Percentiles rank a stretch among this genome's conserved stretches.
Evolutionary conservation across 495 filamentous ascomycete genomes (phyloP).

Genomic region (Penicillium simplicissimum): DNA sequence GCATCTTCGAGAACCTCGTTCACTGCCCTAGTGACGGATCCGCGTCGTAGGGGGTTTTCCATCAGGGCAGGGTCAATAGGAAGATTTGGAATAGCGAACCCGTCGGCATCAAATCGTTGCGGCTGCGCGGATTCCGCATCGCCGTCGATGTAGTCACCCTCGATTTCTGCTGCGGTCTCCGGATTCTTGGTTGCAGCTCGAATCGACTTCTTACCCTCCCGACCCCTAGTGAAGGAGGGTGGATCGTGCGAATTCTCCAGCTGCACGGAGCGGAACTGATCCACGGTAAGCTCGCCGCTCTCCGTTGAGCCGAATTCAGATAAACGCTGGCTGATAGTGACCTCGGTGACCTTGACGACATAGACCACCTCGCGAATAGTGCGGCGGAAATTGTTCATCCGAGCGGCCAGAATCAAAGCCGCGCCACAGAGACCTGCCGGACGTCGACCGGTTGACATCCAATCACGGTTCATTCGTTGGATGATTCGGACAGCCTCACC

Average conservation of each 20-base stretch:
- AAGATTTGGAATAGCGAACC: conserved; percentile 49
- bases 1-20: conserved; percentile 28
- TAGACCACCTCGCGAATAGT: conserved; percentile 92
- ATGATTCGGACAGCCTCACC: conserved; percentile 82
- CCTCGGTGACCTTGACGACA: conserved; percentile 89
- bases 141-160: conserved; percentile 33
- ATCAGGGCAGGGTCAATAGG: conserved; percentile 48
- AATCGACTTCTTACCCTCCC: conserved; percentile 45
- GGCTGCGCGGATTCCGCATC: conserved; percentile 28
- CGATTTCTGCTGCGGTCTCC: conserved; percentile 50
- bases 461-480: conserved; percentile 90
- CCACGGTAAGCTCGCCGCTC: conserved; percentile 75
- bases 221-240: conserved; percentile 73
- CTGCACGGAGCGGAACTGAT: conserved; percentile 76
- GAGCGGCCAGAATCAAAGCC: conserved; percentile 87
- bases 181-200: conserved; percentile 40
- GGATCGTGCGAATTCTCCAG: conserved; percentile 72
- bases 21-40: conserved; percentile 26
- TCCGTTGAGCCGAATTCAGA: conserved; percentile 85
- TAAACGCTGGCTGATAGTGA: conserved; percentile 84
- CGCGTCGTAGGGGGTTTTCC: conserved; percentile 23
- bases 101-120: conserved; percentile 47
- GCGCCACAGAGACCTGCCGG: conserved; percentile 95
- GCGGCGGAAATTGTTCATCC: conserved; percentile 95
- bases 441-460: conserved; percentile 90